Evolutionary conservation across 192 early-diverging fungal genomes (phyloP).

Genomic region (Backusella tuberculispora): DNA sequence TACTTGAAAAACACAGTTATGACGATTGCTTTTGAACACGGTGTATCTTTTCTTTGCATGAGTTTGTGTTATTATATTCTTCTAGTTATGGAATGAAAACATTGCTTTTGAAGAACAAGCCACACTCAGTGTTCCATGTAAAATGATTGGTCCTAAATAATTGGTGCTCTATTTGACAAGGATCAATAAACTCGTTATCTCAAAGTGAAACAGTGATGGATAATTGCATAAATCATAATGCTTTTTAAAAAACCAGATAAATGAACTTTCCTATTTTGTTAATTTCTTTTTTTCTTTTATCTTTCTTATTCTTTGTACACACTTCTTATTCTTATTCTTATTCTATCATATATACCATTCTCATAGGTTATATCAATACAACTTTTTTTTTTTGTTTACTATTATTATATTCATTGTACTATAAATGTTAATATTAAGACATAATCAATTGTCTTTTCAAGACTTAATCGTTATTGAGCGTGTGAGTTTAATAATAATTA

Average conservation of each 20-base stretch:
- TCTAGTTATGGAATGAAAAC: neutral
- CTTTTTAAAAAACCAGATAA: neutral
- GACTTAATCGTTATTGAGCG: slow-evolving; percentile 63
- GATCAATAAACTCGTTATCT: neutral
- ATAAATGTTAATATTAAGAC: slow-evolving; percentile 51
- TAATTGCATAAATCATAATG: slow-evolving; percentile 8
- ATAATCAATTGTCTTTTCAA: slow-evolving; percentile 52
- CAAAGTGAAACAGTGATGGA: neutral
- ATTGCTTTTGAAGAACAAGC: neutral
- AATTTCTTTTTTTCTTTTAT: neutral
- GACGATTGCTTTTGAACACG: neutral
- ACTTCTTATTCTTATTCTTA: neutral
- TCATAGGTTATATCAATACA: neutral
- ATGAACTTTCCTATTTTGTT: neutral
- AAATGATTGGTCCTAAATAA: neutral
- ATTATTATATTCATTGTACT: too few relatives aligned
- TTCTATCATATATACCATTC: neutral
- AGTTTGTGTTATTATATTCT: neutral
- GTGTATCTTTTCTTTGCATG: neutral
- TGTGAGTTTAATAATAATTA: slow-evolving; percentile 40
- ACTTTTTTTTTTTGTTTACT: neutral
- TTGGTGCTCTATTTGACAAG: slow-evolving; percentile 4
- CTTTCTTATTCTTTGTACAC: neutral
- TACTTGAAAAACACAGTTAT: too few relatives aligned
- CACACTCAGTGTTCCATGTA: neutral